Evolutionary conservation across 345 rosid genomes (phyloP), one percentile per base, ranked within the genome.

Genomic region (Corchorus capsularis): DNA sequence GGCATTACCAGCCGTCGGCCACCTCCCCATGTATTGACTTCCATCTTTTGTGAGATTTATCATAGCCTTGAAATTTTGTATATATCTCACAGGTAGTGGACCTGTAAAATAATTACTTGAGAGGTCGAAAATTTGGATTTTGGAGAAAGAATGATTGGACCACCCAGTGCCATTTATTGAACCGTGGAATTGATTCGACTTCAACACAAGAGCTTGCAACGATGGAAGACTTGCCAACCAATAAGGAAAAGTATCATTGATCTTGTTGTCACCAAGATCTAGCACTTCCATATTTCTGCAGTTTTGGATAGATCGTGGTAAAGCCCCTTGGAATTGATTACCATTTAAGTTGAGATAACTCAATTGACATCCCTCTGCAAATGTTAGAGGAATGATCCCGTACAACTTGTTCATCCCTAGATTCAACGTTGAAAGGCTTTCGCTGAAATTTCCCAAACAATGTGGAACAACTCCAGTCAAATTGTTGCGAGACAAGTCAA

Each of bases 81-180:
- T 17, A 8, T n/a, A 83, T 5, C 6, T 19, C 1, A 15, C 1
- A 0, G 84, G 81, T 15, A 83, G 32, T 5, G 68, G 37, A 15
- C 91, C 90, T 0, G 3, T 56, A 13, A 87, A 85, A 8, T 8
- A 34, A 49, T 83, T 86, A 53, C 8, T 10, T 8, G 86, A 86
- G 43, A 82, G 11, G 46, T 84, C 82, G 0, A 85, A 35, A 17
- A 82, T 73, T 32, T 52, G 54, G 50, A 87, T 10, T 22, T 72
- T 77, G 2, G 75, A 17, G 7, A 88, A 81, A 1, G 75, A 52
- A 56, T 1, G 0, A 1, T 45, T 64, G 5, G 53, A 5, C 2
- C 27, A 27, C 27, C 0, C 12, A 0, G 65, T 20, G 19, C 10
- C 5, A 0, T 2, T 17, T 7, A 81, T 2, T 13, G 15, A 12